Base-by-base conservation (phyloP, 805 yeast genomes). In the Yamadazyma takamatsuzukensis region DNA sequence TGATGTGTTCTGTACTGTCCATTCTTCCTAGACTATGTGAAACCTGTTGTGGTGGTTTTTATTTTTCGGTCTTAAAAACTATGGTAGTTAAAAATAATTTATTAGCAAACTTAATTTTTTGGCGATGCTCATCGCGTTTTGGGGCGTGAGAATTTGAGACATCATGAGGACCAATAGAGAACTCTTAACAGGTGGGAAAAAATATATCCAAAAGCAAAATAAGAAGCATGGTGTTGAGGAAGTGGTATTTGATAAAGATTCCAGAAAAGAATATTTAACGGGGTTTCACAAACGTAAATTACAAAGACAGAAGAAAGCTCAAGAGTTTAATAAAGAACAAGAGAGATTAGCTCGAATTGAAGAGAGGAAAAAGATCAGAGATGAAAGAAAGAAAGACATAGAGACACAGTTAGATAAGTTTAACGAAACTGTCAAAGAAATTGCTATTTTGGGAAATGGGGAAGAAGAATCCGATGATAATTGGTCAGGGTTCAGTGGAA, bases 201-300 rank as follows among this genome's bases (percentile, higher is more conserved):
- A 73, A 46, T 89, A 88, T 56, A 80, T 81, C 12, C 75, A 76
- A 33, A 82, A 80, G 44, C 81, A 78, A 51, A 68, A 70, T 21
- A 76, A 75, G 53, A 72, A 76, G 53, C 76, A 73, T 51, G 72
- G 87, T 24, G 88, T 85, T 2, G 89, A 76, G 17, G 96, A 87
- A 55, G 94, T 93, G 18, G 77, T 74, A 2, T 93, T 88, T 55
- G 93, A 93, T 58, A 76, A 78, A 42, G 83, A 73, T 13, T 73
- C 83, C n/a, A 65, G 97, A 54, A 61, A 70, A 56, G 95, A 90
- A 40, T 90, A 79, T 56, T 64, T 90, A 45, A 90, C 97, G 3
- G 98, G 98, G 25, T 90, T 90, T 58, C 97, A 93, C 59, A 90
- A 90, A 62, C 75, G 98, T 51, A 90, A 90, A 55, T 55, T 90